These are phyloP conservation scores for Eucalyptus erythrocorys DNA, from an alignment of 345 rosid species.

Conservation along the genomic window DNA sequence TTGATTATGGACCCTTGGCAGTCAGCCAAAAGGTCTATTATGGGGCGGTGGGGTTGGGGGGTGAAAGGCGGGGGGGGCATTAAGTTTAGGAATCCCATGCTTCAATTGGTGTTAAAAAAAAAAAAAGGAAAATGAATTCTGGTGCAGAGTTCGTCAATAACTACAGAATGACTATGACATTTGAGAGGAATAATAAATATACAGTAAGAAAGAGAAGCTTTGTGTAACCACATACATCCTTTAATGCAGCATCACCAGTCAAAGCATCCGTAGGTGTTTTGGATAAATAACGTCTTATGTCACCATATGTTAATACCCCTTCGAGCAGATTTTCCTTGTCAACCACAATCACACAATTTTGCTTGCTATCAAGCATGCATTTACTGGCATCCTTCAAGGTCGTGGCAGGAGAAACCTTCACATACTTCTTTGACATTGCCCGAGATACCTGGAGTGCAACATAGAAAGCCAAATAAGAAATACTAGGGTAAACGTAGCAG, in stretches of 20 bases:
- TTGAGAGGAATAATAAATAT: background rate
- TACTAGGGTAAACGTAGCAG: background rate
- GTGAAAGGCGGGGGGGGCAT: background rate
- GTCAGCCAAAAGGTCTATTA: background rate
- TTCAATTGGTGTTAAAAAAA: background rate
- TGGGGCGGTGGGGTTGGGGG: background rate
- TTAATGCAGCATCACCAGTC: conserved; percentile 22
- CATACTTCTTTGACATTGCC: conserved; percentile 77
- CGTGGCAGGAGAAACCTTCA: conserved; percentile 36
- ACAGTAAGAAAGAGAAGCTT: background rate
- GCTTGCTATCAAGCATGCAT: conserved; percentile 54
- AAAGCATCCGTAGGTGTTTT: conserved; percentile 18
- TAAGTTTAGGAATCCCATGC: background rate
- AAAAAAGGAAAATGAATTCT: background rate
- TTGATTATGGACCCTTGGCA: background rate
- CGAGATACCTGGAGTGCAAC: conserved; percentile 35
- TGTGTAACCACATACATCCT: conserved; percentile 37
- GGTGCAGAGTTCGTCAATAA: background rate
- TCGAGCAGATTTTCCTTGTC: conserved; percentile 67
- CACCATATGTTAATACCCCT: conserved; percentile 79
- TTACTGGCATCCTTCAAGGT: conserved; percentile 73
- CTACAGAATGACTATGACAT: background rate
- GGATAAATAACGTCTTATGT: conserved; percentile 48
- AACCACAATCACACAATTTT: conserved; percentile 61
- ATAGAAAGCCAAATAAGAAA: background rate